These are phyloP conservation scores for Trypanosoma platydactyli DNA, from an alignment of 208 protist genomes.

Conservation along the genomic window DNA sequence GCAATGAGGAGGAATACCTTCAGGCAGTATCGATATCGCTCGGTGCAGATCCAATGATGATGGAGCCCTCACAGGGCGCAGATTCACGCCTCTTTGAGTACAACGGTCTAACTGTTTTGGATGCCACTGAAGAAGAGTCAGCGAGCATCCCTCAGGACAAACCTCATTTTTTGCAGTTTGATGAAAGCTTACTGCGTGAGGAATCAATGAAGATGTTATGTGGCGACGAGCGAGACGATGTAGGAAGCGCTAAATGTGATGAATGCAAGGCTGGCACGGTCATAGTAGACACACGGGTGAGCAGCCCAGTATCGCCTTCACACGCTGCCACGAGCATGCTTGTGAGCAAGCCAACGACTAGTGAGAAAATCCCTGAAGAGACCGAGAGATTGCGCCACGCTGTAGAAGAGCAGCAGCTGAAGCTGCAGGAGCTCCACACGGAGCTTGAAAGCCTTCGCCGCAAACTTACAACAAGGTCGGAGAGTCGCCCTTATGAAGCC, in stretches of 20 bases:
- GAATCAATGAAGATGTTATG: neutral
- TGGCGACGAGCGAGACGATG: neutral
- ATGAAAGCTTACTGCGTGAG: neutral
- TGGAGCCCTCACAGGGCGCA: neutral
- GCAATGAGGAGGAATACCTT: constrained; percentile 22
- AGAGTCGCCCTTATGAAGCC: neutral
- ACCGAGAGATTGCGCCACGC: constrained; percentile 4
- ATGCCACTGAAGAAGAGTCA: neutral
- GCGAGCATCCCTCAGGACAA: neutral
- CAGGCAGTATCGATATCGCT: neutral
- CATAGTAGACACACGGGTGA: no score
- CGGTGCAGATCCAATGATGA: constrained; percentile 7
- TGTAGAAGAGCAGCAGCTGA: constrained; percentile 20
- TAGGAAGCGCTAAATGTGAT: neutral
- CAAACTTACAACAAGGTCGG: neutral
- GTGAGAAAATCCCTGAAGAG: neutral
- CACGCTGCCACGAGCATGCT: neutral
- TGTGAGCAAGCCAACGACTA: neutral
- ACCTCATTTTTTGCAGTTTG: neutral
- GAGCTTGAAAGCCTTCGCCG: constrained; percentile 10
- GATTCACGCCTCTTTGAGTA: constrained; percentile 2
- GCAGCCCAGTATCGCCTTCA: neutral
- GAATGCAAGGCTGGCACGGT: neutral
- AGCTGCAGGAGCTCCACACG: constrained; percentile 12
- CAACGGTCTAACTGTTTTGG: neutral